These are phyloP conservation scores for Elsinoe fawcettii DNA, from an alignment of 2,329 filamentous ascomycete species.

Conservation along the genomic window DNA sequence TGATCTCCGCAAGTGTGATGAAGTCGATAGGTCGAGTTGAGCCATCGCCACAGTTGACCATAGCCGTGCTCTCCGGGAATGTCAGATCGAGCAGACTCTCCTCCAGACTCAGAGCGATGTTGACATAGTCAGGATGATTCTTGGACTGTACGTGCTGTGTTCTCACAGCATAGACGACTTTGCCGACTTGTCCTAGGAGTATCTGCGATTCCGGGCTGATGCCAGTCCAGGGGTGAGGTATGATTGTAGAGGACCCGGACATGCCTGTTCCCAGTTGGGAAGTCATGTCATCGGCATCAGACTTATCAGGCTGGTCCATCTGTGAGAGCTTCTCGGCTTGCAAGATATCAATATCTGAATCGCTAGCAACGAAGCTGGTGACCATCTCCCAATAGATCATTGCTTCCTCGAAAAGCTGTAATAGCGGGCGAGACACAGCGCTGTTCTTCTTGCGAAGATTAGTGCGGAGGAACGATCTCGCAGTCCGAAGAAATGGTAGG, in stretches of 20 bases:
- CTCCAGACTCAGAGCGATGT: slow-evolving; percentile 38
- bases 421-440: slow-evolving; percentile 28
- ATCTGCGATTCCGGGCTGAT: slow-evolving; percentile 39
- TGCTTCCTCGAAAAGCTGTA: slow-evolving; percentile 50
- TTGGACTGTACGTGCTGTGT: background rate
- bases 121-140: slow-evolving; percentile 12
- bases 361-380: slow-evolving; percentile 45
- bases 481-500: slow-evolving; percentile 45
- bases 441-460: slow-evolving; percentile 33
- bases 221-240: slow-evolving; percentile 44
- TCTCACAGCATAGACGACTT: slow-evolving; percentile 24
- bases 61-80: slow-evolving; percentile 41
- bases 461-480: slow-evolving; percentile 36
- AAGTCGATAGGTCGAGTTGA: slow-evolving; percentile 48
- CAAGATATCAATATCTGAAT: slow-evolving; percentile 21
- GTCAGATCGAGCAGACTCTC: slow-evolving; percentile 41
- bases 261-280: slow-evolving; percentile 22
- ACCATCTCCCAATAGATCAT: slow-evolving; percentile 54
- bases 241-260: slow-evolving; percentile 15
- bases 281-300: background rate
- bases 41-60: slow-evolving; percentile 46
- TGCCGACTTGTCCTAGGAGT: slow-evolving; percentile 40
- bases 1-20: slow-evolving; percentile 47
- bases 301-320: background rate
- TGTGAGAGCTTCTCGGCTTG: slow-evolving; percentile 9